These are phyloP conservation scores for Anthracocystis panici-leucophaei DNA, from an alignment of 1,284 basidiomycete genomes.

Conservation along the genomic window DNA sequence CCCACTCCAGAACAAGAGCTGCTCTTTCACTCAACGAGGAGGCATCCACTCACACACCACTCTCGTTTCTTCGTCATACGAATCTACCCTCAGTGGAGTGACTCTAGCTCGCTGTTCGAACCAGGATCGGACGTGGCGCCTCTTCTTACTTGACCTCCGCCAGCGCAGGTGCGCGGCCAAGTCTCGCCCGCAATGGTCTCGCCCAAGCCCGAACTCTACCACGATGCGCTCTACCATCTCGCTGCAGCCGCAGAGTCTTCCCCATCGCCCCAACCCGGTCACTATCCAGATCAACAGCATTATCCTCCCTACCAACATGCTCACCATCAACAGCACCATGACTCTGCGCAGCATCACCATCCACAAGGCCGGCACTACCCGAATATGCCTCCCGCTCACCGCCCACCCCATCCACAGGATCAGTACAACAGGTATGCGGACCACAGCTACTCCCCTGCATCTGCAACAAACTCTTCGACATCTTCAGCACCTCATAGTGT, in stretches of 20 bases:
- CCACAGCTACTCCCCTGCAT: slow-evolving; percentile 26
- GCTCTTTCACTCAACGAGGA: too few species aligned
- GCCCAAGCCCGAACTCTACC: slow-evolving; percentile 42
- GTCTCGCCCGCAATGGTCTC: slow-evolving; percentile 18
- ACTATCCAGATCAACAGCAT: slow-evolving; percentile 24
- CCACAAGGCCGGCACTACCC: slow-evolving; percentile 20
- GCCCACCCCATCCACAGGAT: slow-evolving; percentile 20
- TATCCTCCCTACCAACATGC: slow-evolving; percentile 8
- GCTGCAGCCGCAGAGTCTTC: slow-evolving; percentile 47
- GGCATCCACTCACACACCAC: too few species aligned
- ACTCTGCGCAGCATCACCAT: slow-evolving; percentile 12
- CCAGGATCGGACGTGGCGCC: too few species aligned
- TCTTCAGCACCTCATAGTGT: slow-evolving; percentile 17
- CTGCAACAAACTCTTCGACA: slow-evolving; percentile 15
- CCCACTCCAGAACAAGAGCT: too few species aligned
- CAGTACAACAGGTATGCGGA: slow-evolving; percentile 36
- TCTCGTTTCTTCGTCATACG: too few species aligned
- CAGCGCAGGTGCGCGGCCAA: neutral
- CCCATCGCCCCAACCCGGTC: slow-evolving; percentile 32
- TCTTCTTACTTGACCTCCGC: neutral
- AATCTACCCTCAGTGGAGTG: too few species aligned
- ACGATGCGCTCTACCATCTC: slow-evolving; percentile 49
- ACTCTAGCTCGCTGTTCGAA: neutral
- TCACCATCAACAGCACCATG: slow-evolving; percentile 15
- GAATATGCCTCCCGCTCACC: slow-evolving; percentile 11